phyloP scores from a whole-genome alignment of 108 stramenopile species.

The Nitzschia inconspicua region DNA sequence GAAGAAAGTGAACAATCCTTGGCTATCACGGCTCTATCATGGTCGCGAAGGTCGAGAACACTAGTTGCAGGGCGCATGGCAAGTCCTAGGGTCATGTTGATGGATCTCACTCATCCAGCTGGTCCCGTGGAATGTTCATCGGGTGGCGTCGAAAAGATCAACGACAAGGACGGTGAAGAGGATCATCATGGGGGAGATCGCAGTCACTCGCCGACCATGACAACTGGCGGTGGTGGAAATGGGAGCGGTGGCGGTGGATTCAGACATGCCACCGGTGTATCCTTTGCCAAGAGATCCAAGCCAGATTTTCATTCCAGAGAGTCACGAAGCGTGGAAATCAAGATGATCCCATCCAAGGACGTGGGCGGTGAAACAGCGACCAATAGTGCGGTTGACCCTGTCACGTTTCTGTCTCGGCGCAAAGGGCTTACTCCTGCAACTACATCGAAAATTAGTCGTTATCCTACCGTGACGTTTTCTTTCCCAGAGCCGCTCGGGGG shows the following conservation, averaged over 20 bases:
- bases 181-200: constrained; percentile 12
- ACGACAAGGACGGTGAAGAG: constrained; percentile 20
- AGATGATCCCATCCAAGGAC: not conserved
- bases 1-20: not conserved
- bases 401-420: too few species aligned
- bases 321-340: not conserved
- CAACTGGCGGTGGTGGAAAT: not conserved
- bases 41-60: constrained; percentile 52
- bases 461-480: constrained; percentile 35
- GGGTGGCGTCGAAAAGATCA: constrained; percentile 9
- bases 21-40: constrained; percentile 55
- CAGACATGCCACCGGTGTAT: too few species aligned
- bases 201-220: not conserved
- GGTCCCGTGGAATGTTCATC: constrained; percentile 42
- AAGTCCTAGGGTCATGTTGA: constrained; percentile 41
- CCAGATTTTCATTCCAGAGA: constrained; percentile 11
- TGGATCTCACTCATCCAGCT: constrained; percentile 72
- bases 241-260: too few species aligned
- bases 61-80: constrained; percentile 55
- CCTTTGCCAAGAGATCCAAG: constrained; percentile 1
- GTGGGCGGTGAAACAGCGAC: not conserved
- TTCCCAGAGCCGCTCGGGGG: constrained; percentile 46
- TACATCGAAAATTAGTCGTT: constrained; percentile 14
- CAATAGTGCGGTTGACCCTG: not conserved
- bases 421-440: constrained; percentile 4